phyloP scores from a whole-genome alignment of 257 asterid genomes.

The Parsonsia alboflavescens region DNA sequence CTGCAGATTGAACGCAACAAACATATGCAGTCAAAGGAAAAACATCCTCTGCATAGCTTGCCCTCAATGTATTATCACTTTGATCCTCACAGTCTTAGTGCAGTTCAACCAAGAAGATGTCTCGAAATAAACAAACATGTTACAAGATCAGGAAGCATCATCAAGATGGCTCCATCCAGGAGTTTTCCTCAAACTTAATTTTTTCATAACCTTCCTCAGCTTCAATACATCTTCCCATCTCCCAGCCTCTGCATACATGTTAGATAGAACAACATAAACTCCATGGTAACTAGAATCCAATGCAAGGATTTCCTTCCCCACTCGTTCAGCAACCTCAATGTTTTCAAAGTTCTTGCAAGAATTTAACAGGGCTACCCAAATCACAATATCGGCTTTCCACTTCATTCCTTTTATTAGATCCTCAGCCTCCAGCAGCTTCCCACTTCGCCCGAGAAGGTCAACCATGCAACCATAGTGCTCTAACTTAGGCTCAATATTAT shows the following conservation, averaged over 20 bases:
- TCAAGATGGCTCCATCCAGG: constrained; percentile 71
- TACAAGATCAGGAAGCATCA: constrained; percentile 23
- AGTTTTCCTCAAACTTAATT: constrained; percentile 53
- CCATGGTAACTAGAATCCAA: constrained; percentile 71
- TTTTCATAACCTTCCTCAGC: constrained; percentile 60
- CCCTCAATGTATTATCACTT: not conserved
- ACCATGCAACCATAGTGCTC: constrained; percentile 90
- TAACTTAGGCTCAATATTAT: constrained; percentile 57
- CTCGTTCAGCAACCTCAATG: constrained; percentile 75
- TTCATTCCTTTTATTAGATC: constrained; percentile 57
- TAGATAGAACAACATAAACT: constrained; percentile 69
- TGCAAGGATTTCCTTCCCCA: constrained; percentile 48
- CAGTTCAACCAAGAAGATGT: not conserved
- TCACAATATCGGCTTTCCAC: constrained; percentile 71
- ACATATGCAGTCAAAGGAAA: not conserved
- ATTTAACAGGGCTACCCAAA: constrained; percentile 79
- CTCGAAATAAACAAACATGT: not conserved
- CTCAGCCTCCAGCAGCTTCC: constrained; percentile 71
- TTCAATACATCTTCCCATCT: constrained; percentile 73
- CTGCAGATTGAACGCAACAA: not conserved
- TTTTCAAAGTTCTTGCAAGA: constrained; percentile 59
- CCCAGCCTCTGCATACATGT: constrained; percentile 82
- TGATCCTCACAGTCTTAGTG: not conserved
- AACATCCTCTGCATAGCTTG: not conserved
- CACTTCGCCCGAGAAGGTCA: constrained; percentile 73